phyloP scores from a whole-genome alignment of 768 basidiomycete species.

The Atractiella rhizophila region DNA sequence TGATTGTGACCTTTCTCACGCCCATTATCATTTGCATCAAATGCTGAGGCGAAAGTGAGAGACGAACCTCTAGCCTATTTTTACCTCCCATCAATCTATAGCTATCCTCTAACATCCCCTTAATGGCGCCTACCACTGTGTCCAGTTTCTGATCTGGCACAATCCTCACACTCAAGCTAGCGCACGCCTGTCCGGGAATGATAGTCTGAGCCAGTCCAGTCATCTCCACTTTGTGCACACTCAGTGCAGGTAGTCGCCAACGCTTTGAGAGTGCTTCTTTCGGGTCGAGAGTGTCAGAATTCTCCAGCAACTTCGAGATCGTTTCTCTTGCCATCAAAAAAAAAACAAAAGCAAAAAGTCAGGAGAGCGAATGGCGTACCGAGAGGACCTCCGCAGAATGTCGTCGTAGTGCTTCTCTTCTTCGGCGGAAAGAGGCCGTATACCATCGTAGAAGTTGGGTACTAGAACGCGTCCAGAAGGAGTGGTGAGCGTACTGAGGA shows the following conservation, averaged over 20 bases:
- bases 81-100: not conserved
- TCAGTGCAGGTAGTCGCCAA: not conserved
- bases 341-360: too few species aligned
- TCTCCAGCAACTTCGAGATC: too few species aligned
- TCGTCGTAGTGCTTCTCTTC: too few species aligned
- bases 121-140: conserved; percentile 36
- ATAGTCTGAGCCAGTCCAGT: conserved; percentile 32
- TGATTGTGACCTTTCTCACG: conserved; percentile 50
- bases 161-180: too few species aligned
- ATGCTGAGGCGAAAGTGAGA: not conserved
- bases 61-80: not conserved
- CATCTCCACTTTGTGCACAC: not conserved
- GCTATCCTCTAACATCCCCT: conserved; percentile 28
- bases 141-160: conserved; percentile 78
- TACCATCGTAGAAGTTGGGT: conserved; percentile 45
- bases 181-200: conserved; percentile 72
- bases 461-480: conserved; percentile 35
- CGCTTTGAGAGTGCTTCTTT: not conserved
- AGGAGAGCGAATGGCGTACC: too few species aligned
- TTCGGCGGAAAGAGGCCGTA: too few species aligned
- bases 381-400: too few species aligned
- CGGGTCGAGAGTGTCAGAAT: too few species aligned
- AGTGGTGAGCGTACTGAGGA: conserved; percentile 44
- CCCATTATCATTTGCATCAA: too few species aligned
- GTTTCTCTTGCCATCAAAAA: too few species aligned